Base-by-base conservation (phyloP, 2,329 filamentous ascomycete species). In the Aspergillus pseudoterreus region DNA sequence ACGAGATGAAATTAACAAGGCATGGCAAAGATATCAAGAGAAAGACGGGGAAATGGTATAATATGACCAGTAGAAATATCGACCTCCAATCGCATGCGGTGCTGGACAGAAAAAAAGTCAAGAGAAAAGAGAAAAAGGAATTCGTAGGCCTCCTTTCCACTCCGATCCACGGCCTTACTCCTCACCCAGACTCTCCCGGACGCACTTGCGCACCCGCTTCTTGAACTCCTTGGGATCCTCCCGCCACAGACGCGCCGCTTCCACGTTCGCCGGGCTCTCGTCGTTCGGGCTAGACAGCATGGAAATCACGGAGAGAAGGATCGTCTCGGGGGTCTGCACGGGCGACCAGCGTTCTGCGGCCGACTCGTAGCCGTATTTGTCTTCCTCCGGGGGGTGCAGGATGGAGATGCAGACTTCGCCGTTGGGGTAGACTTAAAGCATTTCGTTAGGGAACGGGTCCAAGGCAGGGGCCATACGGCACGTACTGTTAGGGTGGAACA, bases 351-450 rank as follows among this genome's bases (percentile, higher is more conserved):
- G 84, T 79, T 99, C 94, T 27, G 84, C 81, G 14, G 91, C 92
- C 22, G 82, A 82, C 73, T 99, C 94, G 76, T 99, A 99, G 48
- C 92, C 92, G 72, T 88, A 94, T 67, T 89, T 85, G 68, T 99
- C 94, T 66, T 96, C 92, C 74, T 90, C 92, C 4, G 94, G 92
- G 11, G 92, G 89, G 71, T 99, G 94, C 39, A 99, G 81, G 74
- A 99, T 99, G 41, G 89, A 95, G 71, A 99, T 97, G 79, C 94
- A 99, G 52, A 99, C 89, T 59, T 87, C 84, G 64, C 94, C 94
- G 66, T 83, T 84, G 6, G 83, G 77, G 75, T 96, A 97, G 68
- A 99, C 83, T 83, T 58, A 8, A 27, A 30, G n/a, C 36, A n/a
- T 8, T 21, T 14, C 4, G 39, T 43, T 8, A 51, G 36, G 38